Conservation (phyloP, 2,329 filamentous ascomycete species). For the Verticillium nonalfalfae region DNA sequence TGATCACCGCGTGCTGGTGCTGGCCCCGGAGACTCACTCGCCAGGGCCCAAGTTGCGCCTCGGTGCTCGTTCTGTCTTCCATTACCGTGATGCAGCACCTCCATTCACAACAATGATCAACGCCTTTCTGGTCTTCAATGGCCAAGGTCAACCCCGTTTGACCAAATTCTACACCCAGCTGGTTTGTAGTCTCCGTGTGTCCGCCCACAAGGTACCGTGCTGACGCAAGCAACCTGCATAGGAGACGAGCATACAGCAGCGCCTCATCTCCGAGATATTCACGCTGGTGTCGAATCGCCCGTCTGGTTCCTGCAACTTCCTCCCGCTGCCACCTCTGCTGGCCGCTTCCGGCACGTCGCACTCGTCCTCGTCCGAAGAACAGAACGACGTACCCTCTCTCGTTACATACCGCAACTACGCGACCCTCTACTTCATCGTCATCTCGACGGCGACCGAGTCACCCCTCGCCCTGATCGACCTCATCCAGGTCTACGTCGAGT, state of each 20-base stretch:
- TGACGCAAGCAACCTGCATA: constrained; percentile 28
- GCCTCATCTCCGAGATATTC: constrained; percentile 95
- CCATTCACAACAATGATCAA: constrained; percentile 73
- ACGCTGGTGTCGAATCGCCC: constrained; percentile 88
- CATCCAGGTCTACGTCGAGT: constrained; percentile 97
- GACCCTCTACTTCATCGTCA: constrained; percentile 97
- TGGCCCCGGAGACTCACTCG: neutral
- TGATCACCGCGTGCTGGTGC: neutral
- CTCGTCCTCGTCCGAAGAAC: constrained; percentile 59
- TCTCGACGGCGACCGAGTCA: constrained; percentile 92
- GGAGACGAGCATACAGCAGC: constrained; percentile 97
- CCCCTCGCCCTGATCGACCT: constrained; percentile 92
- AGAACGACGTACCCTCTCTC: constrained; percentile 86
- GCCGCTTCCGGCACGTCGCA: constrained; percentile 56
- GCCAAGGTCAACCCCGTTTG: constrained; percentile 89
- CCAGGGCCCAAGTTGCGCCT: neutral
- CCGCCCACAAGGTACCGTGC: neutral
- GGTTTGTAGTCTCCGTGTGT: constrained; percentile 37
- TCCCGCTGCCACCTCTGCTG: constrained; percentile 67
- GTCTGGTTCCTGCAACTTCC: constrained; percentile 92
- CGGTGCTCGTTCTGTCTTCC: neutral
- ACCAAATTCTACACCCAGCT: constrained; percentile 99
- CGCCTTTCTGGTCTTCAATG: constrained; percentile 97
- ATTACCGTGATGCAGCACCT: constrained; percentile 13
- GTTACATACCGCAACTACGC: constrained; percentile 98